Conservation (phyloP, 1,284 basidiomycete species). For the Austroboletus novae-zelandiae region DNA sequence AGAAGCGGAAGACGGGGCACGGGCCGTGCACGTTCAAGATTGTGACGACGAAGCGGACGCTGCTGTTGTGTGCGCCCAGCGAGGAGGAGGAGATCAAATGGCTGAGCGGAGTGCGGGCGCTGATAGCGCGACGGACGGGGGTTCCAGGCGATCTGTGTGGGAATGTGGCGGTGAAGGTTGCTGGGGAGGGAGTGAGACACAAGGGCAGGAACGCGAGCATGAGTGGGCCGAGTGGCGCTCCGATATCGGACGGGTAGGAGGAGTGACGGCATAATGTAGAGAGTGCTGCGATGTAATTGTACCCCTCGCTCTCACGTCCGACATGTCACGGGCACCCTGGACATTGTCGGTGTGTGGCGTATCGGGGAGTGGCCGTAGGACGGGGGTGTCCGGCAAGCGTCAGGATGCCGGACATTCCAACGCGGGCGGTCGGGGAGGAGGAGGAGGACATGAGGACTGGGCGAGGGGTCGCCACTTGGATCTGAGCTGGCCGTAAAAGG, state of each 20-base stretch:
- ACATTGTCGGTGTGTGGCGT: slow-evolving; percentile 33
- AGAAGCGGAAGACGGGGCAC: slow-evolving; percentile 39
- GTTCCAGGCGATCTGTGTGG: slow-evolving; percentile 34
- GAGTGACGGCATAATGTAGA: slow-evolving; percentile 25
- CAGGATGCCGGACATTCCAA: slow-evolving; percentile 7
- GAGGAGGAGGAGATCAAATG: slow-evolving; percentile 99
- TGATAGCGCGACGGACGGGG: slow-evolving; percentile 72
- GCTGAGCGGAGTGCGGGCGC: slow-evolving; percentile 90
- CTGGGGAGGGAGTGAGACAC: slow-evolving; percentile 34
- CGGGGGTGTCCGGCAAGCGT: neutral
- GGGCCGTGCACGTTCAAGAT: slow-evolving; percentile 83
- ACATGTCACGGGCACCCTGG: slow-evolving; percentile 7
- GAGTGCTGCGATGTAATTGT: slow-evolving; percentile 18
- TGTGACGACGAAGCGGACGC: slow-evolving; percentile 89
- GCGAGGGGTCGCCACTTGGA: slow-evolving; percentile 1
- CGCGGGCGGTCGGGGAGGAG: slow-evolving; percentile 8
- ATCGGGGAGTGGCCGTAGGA: slow-evolving; percentile 28
- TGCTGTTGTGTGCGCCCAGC: slow-evolving; percentile 89
- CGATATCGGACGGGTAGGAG: slow-evolving; percentile 20
- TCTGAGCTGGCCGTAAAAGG: too few relatives aligned
- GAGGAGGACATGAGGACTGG: slow-evolving; percentile 1
- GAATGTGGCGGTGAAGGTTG: slow-evolving; percentile 18
- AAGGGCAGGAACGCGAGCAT: slow-evolving; percentile 46
- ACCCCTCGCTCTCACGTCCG: slow-evolving; percentile 23
- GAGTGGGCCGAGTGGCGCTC: slow-evolving; percentile 29